phyloP scores from a whole-genome alignment of 768 basidiomycete species.

The Suillus occidentalis region DNA sequence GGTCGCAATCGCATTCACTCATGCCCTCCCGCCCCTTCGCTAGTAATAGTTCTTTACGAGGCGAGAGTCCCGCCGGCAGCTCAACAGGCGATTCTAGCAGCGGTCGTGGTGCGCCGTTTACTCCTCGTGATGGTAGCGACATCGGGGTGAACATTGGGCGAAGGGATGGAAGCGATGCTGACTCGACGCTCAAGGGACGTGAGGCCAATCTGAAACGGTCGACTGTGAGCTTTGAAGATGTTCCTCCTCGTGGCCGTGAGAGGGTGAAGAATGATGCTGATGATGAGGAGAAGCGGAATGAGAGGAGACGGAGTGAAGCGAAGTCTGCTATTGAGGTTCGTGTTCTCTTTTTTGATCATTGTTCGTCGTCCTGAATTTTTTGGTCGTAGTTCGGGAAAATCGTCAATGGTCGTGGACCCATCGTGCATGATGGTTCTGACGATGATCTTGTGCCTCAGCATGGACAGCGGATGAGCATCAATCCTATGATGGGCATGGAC shows the following conservation, averaged over 20 bases:
- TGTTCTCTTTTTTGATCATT: conserved; percentile 11
- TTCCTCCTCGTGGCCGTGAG: conserved; percentile 30
- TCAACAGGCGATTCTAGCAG: conserved; percentile 86
- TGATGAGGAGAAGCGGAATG: conserved; percentile 59
- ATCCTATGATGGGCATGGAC: conserved; percentile 31
- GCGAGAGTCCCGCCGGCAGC: conserved; percentile 72
- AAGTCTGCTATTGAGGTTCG: conserved; percentile 86
- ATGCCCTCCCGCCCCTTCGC: conserved; percentile 59
- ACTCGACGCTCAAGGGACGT: conserved; percentile 29
- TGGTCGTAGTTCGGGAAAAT: conserved; percentile 77
- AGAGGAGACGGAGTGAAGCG: conserved; percentile 80
- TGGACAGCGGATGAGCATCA: conserved; percentile 37
- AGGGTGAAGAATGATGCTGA: conserved; percentile 31
- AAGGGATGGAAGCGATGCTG: conserved; percentile 23
- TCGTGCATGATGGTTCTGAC: conserved; percentile 50
- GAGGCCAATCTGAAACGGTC: conserved; percentile 47
- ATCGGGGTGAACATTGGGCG: conserved; percentile 25
- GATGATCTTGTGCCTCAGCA: conserved; percentile 34
- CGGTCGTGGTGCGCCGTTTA: conserved; percentile 64
- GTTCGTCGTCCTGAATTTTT: conserved; percentile 12
- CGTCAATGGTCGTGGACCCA: conserved; percentile 73
- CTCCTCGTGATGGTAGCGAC: conserved; percentile 80
- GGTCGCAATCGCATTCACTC: conserved; percentile 19
- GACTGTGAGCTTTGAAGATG: conserved; percentile 73
- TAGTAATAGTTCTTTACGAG: conserved; percentile 31